Base-by-base conservation (phyloP, 371 early-diverging fungal species). In the Nematocida major region DNA sequence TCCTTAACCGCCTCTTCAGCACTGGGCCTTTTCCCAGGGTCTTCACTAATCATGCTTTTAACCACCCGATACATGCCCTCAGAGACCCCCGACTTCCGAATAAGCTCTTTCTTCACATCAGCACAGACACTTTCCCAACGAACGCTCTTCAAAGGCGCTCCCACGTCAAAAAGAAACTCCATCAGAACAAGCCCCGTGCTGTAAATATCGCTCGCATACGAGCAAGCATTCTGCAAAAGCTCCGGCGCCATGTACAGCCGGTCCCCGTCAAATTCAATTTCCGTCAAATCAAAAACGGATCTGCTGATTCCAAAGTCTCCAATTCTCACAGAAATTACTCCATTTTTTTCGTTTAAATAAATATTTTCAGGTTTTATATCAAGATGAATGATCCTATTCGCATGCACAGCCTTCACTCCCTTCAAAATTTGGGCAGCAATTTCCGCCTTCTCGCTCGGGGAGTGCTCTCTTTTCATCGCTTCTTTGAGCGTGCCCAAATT, bases 211-310 rank as follows among this genome's bases (percentile, higher is more conserved):
- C 91, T 92, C 1, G 90, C 87, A 47, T 88, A 88, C 78, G 88
- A 87, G 82, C 89, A 91, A 7, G 83, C 79, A 59, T 90, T 91
- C 48, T 85, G 78, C 57, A 95, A 81, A 20, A 93, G 82, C 82
- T 96, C 97, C 0, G 92, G 92, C 1, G 95, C 94, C 87, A 96
- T 88, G 70, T 96, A 96, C 40, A 87, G 87, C 76, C 93, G 88
- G 85, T 96, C 97, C 0, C 97, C 97, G 82, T 96, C 96, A 86
- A 38, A 82, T 77, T 36, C 84, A 82, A 82, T 70, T 69, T 83
- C 83, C 7, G 63, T 50, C 11, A 9, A 3, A 36, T 47, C 61
- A 11, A 61, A 66, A 18, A 50, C 53, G 11, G 59, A 63, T 48
- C 76, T 68, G 47, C 67, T 68, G 34, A 83, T 83, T 26, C 79